Evolutionary conservation across 108 stramenopile species (phyloP), one percentile per base, ranked within the genome.

Genomic region (Cyclotella choctawhatcheeana): DNA sequence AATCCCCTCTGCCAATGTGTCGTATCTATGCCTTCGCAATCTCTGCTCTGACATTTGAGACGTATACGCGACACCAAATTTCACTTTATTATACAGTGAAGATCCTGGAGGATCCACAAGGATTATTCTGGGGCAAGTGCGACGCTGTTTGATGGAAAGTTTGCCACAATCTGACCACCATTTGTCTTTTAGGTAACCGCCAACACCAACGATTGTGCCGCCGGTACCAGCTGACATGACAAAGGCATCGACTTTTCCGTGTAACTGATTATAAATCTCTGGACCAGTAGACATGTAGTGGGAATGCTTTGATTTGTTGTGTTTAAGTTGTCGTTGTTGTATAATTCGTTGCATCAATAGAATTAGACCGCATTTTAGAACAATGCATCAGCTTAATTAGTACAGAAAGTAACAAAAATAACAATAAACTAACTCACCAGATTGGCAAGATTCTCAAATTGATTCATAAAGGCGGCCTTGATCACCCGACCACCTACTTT

Each of bases 181-280:
- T 43, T 60, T 80, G 50, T 92, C 82, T 44, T 89, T 92, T 58
- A 97, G 65, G 61, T 83, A 95, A 12, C 65, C 62, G 20, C 93
- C 96, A 1, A 96, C 89, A 16, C 98, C 97, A 16, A 96, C 88
- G 40, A 99, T 88, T 40, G 96, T 97, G 25, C 97, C 97, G 12
- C 97, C 97, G 18, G 98, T 99, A 0, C 98, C 98, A 13, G 97
- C 85, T 17, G 94, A 96, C 97, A 99, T 98, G 61, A 90, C 84
- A 80, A 99, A 98, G 17, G 97, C 97, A 73, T 97, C 91, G 24
- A 97, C 61, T 13, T 75, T 67, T 53, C 68, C 73, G 1, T 58
- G 25, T 2, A 84, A 64, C 64, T 95, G 93, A 25, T 58, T 44
- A 69, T 77, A 89, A 18, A 99, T 88, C 82, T 99, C 98, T 1